These are phyloP conservation scores for Phytopythium delawarense DNA, from an alignment of 352 stramenopile species.

Conservation along the genomic window DNA sequence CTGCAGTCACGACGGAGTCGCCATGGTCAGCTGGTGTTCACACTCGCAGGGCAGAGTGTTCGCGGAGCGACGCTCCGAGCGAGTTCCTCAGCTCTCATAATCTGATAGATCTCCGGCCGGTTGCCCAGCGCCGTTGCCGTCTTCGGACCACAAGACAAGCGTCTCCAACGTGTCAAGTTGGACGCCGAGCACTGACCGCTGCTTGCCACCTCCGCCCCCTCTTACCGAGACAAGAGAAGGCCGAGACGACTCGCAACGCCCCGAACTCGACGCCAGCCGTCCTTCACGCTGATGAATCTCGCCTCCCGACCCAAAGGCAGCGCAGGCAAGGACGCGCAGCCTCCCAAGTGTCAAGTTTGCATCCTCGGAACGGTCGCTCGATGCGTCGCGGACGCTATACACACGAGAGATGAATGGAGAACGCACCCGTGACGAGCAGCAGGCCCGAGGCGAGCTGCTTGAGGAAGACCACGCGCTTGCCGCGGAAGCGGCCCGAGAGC, in stretches of 20 bases:
- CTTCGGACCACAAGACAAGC: constrained; percentile 8
- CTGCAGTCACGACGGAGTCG: constrained; percentile 31
- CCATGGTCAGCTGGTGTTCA: background rate
- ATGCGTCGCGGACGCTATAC: background rate
- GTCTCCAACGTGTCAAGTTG: constrained; percentile 3
- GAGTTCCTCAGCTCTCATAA: constrained; percentile 90
- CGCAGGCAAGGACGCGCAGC: constrained; percentile 7
- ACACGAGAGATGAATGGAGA: background rate
- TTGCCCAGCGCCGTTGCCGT: constrained; percentile 15
- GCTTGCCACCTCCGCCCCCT: background rate
- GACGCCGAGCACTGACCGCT: background rate
- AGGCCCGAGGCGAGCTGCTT: constrained; percentile 96
- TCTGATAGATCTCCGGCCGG: constrained; percentile 60
- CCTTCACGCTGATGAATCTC: background rate
- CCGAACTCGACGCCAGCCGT: background rate
- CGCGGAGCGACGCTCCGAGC: constrained; percentile 1
- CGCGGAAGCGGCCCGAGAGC: constrained; percentile 94
- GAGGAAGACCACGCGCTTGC: constrained; percentile 98
- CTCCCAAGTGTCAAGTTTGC: constrained; percentile 68
- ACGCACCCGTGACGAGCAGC: constrained; percentile 93
- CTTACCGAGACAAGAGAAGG: background rate
- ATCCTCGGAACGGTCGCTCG: constrained; percentile 47
- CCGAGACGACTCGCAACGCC: background rate
- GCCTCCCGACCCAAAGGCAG: background rate
- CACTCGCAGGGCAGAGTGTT: background rate